A percentile compares a stretch with the other conserved stretches of the same genome.
Conservation (phyloP, 495 filamentous ascomycete species). For the Polyplosphaeria fusca region DNA sequence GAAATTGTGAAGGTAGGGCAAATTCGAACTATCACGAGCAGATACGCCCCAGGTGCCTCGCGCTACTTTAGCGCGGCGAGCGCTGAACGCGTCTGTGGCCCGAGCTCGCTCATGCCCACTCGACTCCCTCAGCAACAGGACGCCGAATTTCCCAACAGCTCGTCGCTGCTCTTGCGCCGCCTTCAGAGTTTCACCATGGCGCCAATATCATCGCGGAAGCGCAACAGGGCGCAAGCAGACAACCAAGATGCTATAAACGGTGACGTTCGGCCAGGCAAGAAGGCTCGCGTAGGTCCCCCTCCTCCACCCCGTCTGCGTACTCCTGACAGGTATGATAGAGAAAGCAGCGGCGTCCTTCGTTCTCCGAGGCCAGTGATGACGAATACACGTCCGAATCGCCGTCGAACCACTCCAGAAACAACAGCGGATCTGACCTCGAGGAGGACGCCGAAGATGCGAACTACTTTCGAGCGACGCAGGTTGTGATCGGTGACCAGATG, state of each 20-base stretch:
- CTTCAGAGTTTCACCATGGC: too few species aligned
- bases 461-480: conserved; percentile 6
- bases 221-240: conserved; percentile 3
- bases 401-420: background rate
- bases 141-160: too few species aligned
- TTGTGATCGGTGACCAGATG: conserved; percentile 3
- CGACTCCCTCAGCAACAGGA: too few species aligned
- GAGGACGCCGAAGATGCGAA: background rate
- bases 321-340: background rate
- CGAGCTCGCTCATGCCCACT: too few species aligned
- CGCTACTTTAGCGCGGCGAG: too few species aligned
- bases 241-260: background rate
- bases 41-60: too few species aligned
- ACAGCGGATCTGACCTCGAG: background rate
- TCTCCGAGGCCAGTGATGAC: background rate
- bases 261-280: background rate
- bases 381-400: background rate
- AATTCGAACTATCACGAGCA: too few species aligned
- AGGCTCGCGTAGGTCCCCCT: background rate
- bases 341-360: background rate
- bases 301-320: background rate
- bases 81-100: too few species aligned
- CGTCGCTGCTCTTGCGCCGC: too few species aligned
- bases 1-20: too few species aligned
- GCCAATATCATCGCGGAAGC: conserved; percentile 3